These are phyloP conservation scores for Metarhizium humberi DNA, from an alignment of 2,329 filamentous ascomycete species.

Conservation along the genomic window DNA sequence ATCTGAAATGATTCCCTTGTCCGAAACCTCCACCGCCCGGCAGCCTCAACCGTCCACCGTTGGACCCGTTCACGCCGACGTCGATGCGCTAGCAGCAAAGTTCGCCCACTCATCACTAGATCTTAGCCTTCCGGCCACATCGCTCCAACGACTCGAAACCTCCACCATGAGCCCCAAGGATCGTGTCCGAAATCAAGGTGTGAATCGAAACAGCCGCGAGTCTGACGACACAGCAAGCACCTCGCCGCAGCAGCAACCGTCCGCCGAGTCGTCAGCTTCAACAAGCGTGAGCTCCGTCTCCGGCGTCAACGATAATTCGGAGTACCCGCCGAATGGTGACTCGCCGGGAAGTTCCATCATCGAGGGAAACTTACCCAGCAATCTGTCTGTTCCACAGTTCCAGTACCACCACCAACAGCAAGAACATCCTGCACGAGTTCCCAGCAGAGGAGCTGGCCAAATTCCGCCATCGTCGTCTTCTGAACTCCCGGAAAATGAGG, in stretches of 20 bases:
- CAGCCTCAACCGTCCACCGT: slow-evolving; percentile 1
- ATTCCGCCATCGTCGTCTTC: slow-evolving; percentile 34
- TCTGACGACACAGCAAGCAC: slow-evolving; percentile 42
- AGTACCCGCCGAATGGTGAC: slow-evolving; percentile 32
- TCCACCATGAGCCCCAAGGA: slow-evolving; percentile 23
- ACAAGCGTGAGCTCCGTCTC: slow-evolving; percentile 49
- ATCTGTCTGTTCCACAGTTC: slow-evolving; percentile 43
- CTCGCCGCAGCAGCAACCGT: slow-evolving; percentile 37
- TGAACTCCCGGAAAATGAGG: slow-evolving; percentile 40
- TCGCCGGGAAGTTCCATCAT: slow-evolving; percentile 42
- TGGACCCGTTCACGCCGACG: background rate
- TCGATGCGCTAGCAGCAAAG: slow-evolving; percentile 7
- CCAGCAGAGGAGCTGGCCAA: slow-evolving; percentile 25
- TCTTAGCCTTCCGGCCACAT: slow-evolving; percentile 6
- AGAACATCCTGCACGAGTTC: slow-evolving; percentile 31
- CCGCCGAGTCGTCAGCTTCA: slow-evolving; percentile 41
- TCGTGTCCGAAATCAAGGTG: slow-evolving; percentile 23
- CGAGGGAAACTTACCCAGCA: slow-evolving; percentile 31
- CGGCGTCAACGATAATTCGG: slow-evolving; percentile 37
- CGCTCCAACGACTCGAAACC: slow-evolving; percentile 19
- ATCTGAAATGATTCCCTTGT: background rate
- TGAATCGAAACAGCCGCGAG: slow-evolving; percentile 41
- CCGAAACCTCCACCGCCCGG: background rate
- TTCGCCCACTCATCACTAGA: slow-evolving; percentile 10
- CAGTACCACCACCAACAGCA: slow-evolving; percentile 54